Evolutionary conservation across 2,329 filamentous ascomycete genomes (phyloP), one percentile per base, ranked within the genome.

Genomic region (Cryphonectria naterciae): DNA sequence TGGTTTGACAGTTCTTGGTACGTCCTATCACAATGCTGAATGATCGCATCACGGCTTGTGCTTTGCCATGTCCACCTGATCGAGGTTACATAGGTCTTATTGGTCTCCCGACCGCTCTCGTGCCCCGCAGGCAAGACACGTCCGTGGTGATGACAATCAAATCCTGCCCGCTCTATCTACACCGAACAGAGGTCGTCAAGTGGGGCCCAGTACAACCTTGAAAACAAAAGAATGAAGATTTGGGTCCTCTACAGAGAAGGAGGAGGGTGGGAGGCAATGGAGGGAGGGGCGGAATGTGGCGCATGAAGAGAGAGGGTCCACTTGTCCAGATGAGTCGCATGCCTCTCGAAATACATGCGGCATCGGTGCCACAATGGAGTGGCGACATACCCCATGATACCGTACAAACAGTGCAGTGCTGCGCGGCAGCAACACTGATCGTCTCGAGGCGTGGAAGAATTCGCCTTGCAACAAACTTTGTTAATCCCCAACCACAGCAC

Each of bases 41-140:
- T 11, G 17, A 7, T 22, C 58, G 19, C 32, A 61, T 13, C 22
- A n/a, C n/a, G 58, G 35, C 4, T n/a, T 49, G 46, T 49, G 46
- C 46, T 49, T 49, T 22, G 19, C 32, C 58, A n/a, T 61, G 58
- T 61, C 35, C 58, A n/a, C 22, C 58, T 39, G 58, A 25, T 25
- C 35, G 32, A 61, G 11, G 32, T 61, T 61, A 19, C 58, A 39
- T 39, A 13, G 35, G 22, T 58, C 28, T 58, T 15, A 58, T 58
- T 58, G 54, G 54, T 32, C 54, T 32, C 54, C 32, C 54, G 54
- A 58, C 28, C 54, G 25, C 25, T 17, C 28, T 58, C 28, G 54
- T 58, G 54, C 54, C 54, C 54, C 54, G 54, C 54, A 58, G 25
- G 54, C 54, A 58, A 58, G 54, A 58, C 54, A 58, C 54, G 54